Evolutionary conservation across 805 yeast genomes (phyloP), one percentile per base, ranked within the genome.

Genomic region (Yarrowia osloensis): DNA sequence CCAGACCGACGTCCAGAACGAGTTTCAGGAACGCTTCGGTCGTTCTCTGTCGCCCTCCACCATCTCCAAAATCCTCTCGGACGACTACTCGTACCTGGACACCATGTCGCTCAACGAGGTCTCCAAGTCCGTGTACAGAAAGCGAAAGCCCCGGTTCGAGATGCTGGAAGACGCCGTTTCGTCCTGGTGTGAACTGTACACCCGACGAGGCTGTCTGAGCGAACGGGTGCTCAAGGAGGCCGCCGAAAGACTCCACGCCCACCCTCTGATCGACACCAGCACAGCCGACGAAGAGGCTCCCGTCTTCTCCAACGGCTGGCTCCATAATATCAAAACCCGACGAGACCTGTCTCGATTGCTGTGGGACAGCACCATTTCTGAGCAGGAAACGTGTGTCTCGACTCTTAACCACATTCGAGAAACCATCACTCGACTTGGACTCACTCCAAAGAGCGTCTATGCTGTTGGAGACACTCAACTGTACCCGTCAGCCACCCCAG

Each of bases 111-210:
- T 54, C 2, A 7, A n/a, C 17, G 61, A 54, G 24, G 61, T 54
- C 19, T 54, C 61, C 29, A 54, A 54, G 33, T 35, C 61, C 2
- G 61, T 21, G 11, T 54, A 35, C 61, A 3, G 61, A 0, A 54
- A 54, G 22, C 19, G 61, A 11, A 54, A 54, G 33, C 61, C 61
- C 6, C 29, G 61, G 12, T 54, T 54, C 31, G 61, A 54, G 4
- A 35, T 54, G 44, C 44, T 54, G 33, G 61, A 54, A 24, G 61
- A 54, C 19, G 61, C 61, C 0, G 61, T 54, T 0, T 35, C 61
- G 9, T 54, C 61, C 21, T 54, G 61, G 61, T 54, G 61, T 17
- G 61, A 54, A n/a, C 61, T 54, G 44, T 54, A 54, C 61, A 54
- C 61, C 4, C 31, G 61, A 35, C 4, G 61, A 35, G 61, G 61